phyloP scores from a whole-genome alignment of 768 basidiomycete genomes.

The Lentinula guzmanii region DNA sequence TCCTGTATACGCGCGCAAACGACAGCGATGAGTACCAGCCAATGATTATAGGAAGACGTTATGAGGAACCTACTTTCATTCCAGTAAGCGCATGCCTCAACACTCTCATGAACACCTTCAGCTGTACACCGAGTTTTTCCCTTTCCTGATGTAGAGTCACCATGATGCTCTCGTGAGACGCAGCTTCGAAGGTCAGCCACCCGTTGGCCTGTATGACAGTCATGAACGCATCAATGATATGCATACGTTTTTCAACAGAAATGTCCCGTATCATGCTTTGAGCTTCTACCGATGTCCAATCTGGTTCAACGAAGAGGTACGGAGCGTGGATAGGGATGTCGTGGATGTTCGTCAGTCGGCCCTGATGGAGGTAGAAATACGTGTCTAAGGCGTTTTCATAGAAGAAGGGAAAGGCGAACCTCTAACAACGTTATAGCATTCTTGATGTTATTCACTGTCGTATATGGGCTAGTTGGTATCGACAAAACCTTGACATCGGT shows the following conservation, averaged over 20 bases:
- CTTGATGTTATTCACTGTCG: constrained; percentile 53
- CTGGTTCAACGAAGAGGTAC: constrained; percentile 75
- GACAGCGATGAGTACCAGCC: background rate
- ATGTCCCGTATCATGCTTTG: constrained; percentile 42
- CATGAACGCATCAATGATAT: background rate
- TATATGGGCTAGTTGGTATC: constrained; percentile 31
- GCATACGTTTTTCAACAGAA: constrained; percentile 28
- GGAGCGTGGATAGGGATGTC: constrained; percentile 67
- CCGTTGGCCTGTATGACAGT: background rate
- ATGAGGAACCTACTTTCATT: constrained; percentile 52
- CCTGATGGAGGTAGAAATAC: constrained; percentile 30
- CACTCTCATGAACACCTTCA: constrained; percentile 61
- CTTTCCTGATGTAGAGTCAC: constrained; percentile 39
- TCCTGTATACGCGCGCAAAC: constrained; percentile 25
- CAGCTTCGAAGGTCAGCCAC: background rate
- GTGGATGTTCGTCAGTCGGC: constrained; percentile 61
- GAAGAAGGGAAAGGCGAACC: constrained; percentile 23
- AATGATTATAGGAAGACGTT: background rate
- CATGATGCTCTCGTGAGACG: constrained; percentile 30
- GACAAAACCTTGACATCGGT: background rate
- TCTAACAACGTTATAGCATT: constrained; percentile 57
- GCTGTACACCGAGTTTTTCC: constrained; percentile 29
- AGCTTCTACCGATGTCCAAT: constrained; percentile 51
- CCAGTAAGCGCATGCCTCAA: constrained; percentile 78
- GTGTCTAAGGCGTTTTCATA: background rate